Percentiles rank a stretch among this genome's conserved stretches.
phyloP scores from a whole-genome alignment of 2,329 filamentous ascomycete species.

The Ophiocordyceps robertsii region DNA sequence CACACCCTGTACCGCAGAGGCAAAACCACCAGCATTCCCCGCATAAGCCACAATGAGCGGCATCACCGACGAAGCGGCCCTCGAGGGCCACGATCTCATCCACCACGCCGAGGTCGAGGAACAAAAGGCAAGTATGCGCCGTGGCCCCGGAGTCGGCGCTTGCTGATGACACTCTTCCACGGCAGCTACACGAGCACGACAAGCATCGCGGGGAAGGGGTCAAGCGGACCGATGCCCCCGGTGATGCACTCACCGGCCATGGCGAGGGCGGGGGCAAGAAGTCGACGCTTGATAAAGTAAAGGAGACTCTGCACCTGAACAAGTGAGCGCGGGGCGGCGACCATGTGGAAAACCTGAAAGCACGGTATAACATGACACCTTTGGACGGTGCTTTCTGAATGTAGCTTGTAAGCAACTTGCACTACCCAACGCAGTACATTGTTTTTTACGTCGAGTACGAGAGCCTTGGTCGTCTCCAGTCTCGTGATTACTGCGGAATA shows the following conservation, averaged over 20 bases:
- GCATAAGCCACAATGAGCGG: conserved; percentile 4
- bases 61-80: conserved; percentile 16
- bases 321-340: conserved; percentile 5
- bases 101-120: conserved; percentile 15
- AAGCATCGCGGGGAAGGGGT: background rate
- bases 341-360: too few relatives aligned
- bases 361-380: too few relatives aligned
- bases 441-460: too few relatives aligned
- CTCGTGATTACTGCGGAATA: too few relatives aligned
- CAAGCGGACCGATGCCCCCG: background rate
- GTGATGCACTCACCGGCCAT: background rate
- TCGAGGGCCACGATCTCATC: conserved; percentile 20
- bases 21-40: background rate
- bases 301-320: conserved; percentile 11
- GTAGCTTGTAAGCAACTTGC: too few relatives aligned
- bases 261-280: background rate
- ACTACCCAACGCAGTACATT: too few relatives aligned
- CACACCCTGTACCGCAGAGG: background rate
- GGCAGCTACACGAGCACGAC: conserved; percentile 2
- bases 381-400: too few relatives aligned
- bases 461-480: too few relatives aligned
- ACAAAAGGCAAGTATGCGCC: background rate
- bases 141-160: background rate
- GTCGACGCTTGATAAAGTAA: conserved; percentile 13
- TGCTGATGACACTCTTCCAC: background rate